Evolutionary conservation across 768 basidiomycete species (phyloP), one percentile per base, ranked within the genome.

Genomic region (Xerocomellus chrysenteron): DNA sequence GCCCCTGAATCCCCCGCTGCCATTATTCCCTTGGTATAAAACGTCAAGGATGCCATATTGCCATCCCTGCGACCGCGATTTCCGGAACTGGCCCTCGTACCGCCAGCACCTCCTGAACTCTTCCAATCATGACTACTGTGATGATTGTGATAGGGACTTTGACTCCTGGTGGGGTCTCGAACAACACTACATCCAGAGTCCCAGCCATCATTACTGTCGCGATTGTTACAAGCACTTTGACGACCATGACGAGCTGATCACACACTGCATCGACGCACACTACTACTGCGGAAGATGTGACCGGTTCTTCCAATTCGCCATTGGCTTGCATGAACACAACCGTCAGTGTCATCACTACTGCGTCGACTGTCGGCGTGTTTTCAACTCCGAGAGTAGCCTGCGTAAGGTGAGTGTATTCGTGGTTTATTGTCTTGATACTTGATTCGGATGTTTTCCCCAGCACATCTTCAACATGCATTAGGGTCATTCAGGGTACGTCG

Each of bases 401-500:
- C 51, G 47, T 1, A 17, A 36, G 30, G 69, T 57, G 14, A 47
- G 71, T 54, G 12, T 14, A 6, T 39, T 13, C 2, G 5, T 12
- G 3, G 5, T 24, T 19, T 17, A 14, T 24, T 4, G 13, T 39
- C 13, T 17, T 0, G 33, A 16, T 7, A 19, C 3, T 40, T 48
- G 10, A 61, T 42, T 28, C 26, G 24, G 16, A 57, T 9, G 9
- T 21, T 14, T 42, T 42, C n/a, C 17, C 19, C 51, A 77, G 70
- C 87, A 89, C 66, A 65, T 81, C 16, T 87, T 86, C 1, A 75
- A 78, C 30, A 41, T 69, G 10, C 87, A 88, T 32, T 11, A 32
- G 28, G 28, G 26, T 26, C 26, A 26, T 28, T 28, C 28, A 32
- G 32, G 32, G 32, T 11, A 32, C 32, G 32, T 32, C 11, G 32